Conservation (phyloP, 768 basidiomycete species). For the Dentipellis sp. region DNA sequence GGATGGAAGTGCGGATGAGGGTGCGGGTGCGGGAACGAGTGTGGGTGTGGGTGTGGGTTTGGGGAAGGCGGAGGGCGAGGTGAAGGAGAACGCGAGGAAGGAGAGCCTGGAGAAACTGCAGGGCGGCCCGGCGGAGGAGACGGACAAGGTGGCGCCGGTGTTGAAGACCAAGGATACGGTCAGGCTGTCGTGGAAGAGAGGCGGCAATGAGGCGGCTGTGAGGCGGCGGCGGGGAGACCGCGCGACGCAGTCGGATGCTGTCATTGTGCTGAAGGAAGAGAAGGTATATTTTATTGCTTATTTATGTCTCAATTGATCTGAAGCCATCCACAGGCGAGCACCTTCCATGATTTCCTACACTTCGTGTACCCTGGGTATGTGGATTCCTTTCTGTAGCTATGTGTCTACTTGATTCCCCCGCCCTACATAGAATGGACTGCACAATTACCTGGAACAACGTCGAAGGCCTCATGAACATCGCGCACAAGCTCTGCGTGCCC, state of each 20-base stretch:
- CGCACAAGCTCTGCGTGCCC: slow-evolving; percentile 81
- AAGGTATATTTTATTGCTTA: slow-evolving; percentile 35
- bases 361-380: slow-evolving; percentile 89
- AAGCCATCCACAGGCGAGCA: slow-evolving; percentile 43
- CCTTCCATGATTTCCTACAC: slow-evolving; percentile 90
- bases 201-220: background rate
- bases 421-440: slow-evolving; percentile 59
- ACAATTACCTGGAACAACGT: slow-evolving; percentile 96
- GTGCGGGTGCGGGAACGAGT: background rate
- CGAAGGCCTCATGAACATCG: slow-evolving; percentile 83
- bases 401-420: background rate
- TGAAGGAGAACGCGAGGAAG: slow-evolving; percentile 16
- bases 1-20: too few relatives aligned
- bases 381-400: background rate
- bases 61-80: slow-evolving; percentile 28
- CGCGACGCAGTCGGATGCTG: slow-evolving; percentile 54
- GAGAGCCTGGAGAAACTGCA: slow-evolving; percentile 57
- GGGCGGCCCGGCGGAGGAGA: slow-evolving; percentile 15
- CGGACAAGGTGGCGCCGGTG: slow-evolving; percentile 12
- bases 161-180: slow-evolving; percentile 8
- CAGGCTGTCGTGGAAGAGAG: slow-evolving; percentile 7
- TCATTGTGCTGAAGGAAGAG: slow-evolving; percentile 87
- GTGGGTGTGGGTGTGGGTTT: too few relatives aligned
- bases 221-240: slow-evolving; percentile 7
- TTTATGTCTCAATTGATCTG: background rate